A percentile compares a stretch with the other conserved stretches of the same genome.
These are phyloP conservation scores for Stentor roeselii DNA, from an alignment of 73 alveolate genomes.

Conservation along the genomic window DNA sequence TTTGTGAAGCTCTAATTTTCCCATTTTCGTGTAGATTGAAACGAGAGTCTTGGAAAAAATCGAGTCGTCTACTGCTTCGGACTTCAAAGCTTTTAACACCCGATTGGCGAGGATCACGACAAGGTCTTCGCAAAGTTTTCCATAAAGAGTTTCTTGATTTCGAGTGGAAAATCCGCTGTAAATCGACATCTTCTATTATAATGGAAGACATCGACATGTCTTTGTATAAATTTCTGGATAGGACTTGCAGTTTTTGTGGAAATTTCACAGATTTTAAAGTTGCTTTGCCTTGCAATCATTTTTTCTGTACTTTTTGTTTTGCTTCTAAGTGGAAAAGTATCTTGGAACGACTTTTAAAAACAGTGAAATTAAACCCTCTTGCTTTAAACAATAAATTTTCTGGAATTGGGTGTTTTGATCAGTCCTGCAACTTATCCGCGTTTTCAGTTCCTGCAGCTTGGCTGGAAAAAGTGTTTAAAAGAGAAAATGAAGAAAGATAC, in stretches of 20 bases:
- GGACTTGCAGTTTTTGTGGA: too few species aligned
- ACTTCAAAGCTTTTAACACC: background rate
- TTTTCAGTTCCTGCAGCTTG: background rate
- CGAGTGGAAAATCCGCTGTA: conserved; percentile 12
- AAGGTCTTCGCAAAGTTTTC: conserved; percentile 1
- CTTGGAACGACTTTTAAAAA: too few species aligned
- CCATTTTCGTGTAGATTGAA: background rate
- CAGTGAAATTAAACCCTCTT: background rate
- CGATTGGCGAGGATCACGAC: background rate
- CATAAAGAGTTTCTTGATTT: conserved; percentile 15
- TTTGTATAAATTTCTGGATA: too few species aligned
- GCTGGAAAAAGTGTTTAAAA: background rate
- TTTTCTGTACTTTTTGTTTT: background rate
- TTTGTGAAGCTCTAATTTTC: background rate
- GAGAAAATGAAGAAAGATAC: background rate
- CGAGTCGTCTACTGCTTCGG: background rate
- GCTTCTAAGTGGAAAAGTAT: too few species aligned
- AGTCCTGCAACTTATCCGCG: background rate
- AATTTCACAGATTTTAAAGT: too few species aligned
- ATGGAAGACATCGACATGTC: too few species aligned
- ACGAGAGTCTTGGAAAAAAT: background rate
- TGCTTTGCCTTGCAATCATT: background rate
- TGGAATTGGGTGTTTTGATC: background rate
- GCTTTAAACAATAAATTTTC: background rate
- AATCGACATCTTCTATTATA: conserved; percentile 12